Percentiles rank a stretch among this genome's conserved stretches.
phyloP scores from a whole-genome alignment of 768 basidiomycete genomes.

The Lentinula edodes region DNA sequence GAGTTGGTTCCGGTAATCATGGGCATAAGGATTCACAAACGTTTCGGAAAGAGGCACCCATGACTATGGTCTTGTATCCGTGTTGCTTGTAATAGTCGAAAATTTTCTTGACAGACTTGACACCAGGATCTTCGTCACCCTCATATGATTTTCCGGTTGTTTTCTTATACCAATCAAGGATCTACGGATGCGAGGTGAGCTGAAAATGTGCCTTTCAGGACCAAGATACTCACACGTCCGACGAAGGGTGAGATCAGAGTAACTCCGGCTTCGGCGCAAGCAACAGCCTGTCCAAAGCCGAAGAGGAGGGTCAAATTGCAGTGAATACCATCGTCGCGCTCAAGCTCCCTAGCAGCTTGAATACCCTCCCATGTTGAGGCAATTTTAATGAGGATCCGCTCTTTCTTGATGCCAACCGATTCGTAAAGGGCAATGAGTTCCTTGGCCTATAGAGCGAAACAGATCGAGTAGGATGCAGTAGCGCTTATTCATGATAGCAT shows the following conservation, averaged over 20 bases:
- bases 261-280: conserved; percentile 96
- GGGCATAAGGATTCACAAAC: conserved; percentile 35
- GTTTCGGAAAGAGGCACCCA: conserved; percentile 99
- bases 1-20: neutral
- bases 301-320: conserved; percentile 99
- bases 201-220: neutral
- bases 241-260: conserved; percentile 99
- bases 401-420: conserved; percentile 88
- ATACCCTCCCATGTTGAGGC: conserved; percentile 99
- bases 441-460: conserved; percentile 45
- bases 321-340: conserved; percentile 89
- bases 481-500: conserved; percentile 2
- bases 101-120: conserved; percentile 92
- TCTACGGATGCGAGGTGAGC: conserved; percentile 38
- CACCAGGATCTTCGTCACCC: conserved; percentile 93
- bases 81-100: conserved; percentile 99
- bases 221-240: conserved; percentile 67
- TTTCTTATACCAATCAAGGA: conserved; percentile 99
- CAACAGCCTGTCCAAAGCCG: conserved; percentile 98
- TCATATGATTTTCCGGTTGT: conserved; percentile 79
- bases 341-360: conserved; percentile 95
- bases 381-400: conserved; percentile 97
- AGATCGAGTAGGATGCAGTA: conserved; percentile 5
- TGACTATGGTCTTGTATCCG: conserved; percentile 97
- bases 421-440: conserved; percentile 93